Evolutionary conservation across 2,329 filamentous ascomycete species (phyloP).

Genomic region (Cryphonectria naterciae): DNA sequence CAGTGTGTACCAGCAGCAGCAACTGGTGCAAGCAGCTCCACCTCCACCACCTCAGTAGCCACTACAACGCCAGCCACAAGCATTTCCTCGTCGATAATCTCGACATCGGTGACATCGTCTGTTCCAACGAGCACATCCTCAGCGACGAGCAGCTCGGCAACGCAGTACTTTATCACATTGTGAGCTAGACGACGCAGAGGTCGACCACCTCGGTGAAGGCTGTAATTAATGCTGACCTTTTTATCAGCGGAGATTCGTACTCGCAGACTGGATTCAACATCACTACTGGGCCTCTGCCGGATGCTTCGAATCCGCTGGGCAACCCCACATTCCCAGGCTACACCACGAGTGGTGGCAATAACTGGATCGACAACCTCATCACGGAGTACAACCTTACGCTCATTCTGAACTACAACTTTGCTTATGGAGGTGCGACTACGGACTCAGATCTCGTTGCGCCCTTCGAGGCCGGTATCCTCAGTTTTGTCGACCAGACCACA

Average conservation of each 20-base stretch:
- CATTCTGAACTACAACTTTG: constrained; percentile 54
- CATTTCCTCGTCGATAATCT: constrained; percentile 3
- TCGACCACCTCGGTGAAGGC: too few species aligned
- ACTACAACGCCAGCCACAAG: constrained; percentile 1
- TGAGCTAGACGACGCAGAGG: constrained; percentile 30
- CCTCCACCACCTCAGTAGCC: neutral
- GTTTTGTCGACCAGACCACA: constrained; percentile 56
- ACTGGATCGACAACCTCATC: constrained; percentile 53
- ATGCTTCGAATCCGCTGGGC: constrained; percentile 59
- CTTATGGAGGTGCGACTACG: constrained; percentile 55
- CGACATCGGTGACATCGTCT: constrained; percentile 12
- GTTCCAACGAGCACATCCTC: constrained; percentile 13
- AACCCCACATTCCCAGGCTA: constrained; percentile 60
- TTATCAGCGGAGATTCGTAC: constrained; percentile 60
- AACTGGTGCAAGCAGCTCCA: neutral
- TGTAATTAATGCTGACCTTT: neutral
- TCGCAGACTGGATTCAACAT: constrained; percentile 61
- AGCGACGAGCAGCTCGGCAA: constrained; percentile 3
- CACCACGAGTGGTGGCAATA: constrained; percentile 50
- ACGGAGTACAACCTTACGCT: constrained; percentile 46
- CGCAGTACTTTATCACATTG: constrained; percentile 48
- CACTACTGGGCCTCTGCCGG: constrained; percentile 50
- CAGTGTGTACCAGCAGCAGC: constrained; percentile 23
- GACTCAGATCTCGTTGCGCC: constrained; percentile 53
- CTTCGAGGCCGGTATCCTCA: constrained; percentile 51